These are phyloP conservation scores for Macrophomina tecta DNA, from an alignment of 2,329 filamentous ascomycete genomes.

Conservation along the genomic window DNA sequence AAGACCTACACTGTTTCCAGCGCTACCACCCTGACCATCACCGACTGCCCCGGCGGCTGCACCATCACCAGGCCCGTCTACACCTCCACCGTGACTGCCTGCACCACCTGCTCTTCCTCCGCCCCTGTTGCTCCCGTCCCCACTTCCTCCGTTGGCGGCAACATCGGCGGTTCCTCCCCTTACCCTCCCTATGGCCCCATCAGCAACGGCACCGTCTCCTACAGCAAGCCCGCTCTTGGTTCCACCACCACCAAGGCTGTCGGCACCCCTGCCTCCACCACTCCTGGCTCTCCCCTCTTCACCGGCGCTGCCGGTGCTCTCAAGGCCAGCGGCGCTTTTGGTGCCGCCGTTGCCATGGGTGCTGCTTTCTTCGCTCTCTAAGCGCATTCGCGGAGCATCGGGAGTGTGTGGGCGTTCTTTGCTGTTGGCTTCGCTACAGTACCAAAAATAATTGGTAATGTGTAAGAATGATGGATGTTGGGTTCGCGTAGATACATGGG, in stretches of 20 bases:
- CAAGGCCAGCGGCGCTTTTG: constrained; percentile 54
- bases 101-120: constrained; percentile 23
- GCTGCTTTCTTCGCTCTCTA: constrained; percentile 28
- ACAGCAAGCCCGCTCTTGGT: constrained; percentile 37
- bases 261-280: constrained; percentile 38
- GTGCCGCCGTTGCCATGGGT: constrained; percentile 43
- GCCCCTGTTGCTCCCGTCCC: not conserved
- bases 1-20: constrained; percentile 28
- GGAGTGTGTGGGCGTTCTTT: constrained; percentile 3
- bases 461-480: constrained; percentile 15
- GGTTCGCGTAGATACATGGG: not conserved
- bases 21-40: constrained; percentile 31
- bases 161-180: not conserved
- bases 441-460: constrained; percentile 23
- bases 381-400: not conserved
- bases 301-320: constrained; percentile 55
- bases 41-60: constrained; percentile 34
- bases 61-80: constrained; percentile 37
- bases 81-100: constrained; percentile 25
- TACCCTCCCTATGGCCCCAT: constrained; percentile 39
- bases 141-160: constrained; percentile 29
- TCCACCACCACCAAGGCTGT: constrained; percentile 33
- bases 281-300: constrained; percentile 42
- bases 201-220: constrained; percentile 35
- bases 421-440: not conserved